Evolutionary conservation across 108 stramenopile genomes (phyloP).

Genomic region (Fistulifera pelliculosa): DNA sequence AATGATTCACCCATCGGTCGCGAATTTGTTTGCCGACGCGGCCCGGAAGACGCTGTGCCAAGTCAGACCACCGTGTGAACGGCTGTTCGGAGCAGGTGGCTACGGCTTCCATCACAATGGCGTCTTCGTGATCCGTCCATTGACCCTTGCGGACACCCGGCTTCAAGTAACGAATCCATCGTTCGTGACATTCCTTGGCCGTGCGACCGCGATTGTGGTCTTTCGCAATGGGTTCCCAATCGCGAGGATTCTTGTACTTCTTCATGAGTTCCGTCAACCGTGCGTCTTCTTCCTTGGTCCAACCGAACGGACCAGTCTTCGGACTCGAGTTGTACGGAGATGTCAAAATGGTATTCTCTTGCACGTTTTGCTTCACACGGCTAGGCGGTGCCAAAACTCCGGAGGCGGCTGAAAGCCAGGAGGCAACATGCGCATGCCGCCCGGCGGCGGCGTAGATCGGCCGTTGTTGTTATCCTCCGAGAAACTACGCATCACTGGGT

Average conservation of each 20-base stretch:
- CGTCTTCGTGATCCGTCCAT: constrained; percentile 75
- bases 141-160: constrained; percentile 78
- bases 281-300: constrained; percentile 70
- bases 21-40: constrained; percentile 84
- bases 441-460: constrained; percentile 34
- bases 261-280: constrained; percentile 70
- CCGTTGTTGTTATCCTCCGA: constrained; percentile 28
- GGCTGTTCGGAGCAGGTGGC: constrained; percentile 64
- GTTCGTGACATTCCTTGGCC: constrained; percentile 74
- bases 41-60: constrained; percentile 76
- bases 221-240: constrained; percentile 83
- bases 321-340: background rate
- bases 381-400: constrained; percentile 42
- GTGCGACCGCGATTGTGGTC: constrained; percentile 50
- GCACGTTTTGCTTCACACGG: constrained; percentile 18
- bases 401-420: constrained; percentile 21
- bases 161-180: constrained; percentile 78
- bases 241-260: constrained; percentile 75
- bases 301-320: constrained; percentile 35
- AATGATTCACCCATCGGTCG: constrained; percentile 87
- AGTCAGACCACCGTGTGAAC: constrained; percentile 81
- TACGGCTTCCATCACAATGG: constrained; percentile 72
- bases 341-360: constrained; percentile 20
- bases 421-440: constrained; percentile 8
- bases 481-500: constrained; percentile 36